Evolutionary conservation across 768 basidiomycete genomes (phyloP).

Genomic region (Basidioascus undulatus): DNA sequence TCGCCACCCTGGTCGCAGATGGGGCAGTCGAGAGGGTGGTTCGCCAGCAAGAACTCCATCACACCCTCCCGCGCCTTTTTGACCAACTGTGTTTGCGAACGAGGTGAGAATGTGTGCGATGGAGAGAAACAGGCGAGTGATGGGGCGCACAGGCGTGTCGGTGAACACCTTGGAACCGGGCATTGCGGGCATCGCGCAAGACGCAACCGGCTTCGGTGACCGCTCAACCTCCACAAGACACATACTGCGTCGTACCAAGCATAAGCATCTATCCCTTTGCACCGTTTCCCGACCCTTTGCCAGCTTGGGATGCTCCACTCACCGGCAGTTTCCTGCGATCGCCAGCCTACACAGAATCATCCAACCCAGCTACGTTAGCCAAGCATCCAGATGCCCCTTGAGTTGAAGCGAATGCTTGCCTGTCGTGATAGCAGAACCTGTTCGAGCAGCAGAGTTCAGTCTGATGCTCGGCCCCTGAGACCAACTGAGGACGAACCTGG

Average conservation of each 20-base stretch:
- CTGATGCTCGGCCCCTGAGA: constrained; percentile 3
- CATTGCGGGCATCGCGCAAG: constrained; percentile 88
- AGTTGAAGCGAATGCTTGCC: constrained; percentile 21
- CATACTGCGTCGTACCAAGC: constrained; percentile 35
- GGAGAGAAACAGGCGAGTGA: too few relatives aligned
- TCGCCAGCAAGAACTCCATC: constrained; percentile 94
- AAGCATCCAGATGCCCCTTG: too few relatives aligned
- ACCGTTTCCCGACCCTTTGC: background rate
- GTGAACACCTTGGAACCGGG: constrained; percentile 78
- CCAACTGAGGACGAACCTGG: constrained; percentile 27
- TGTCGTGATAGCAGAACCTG: constrained; percentile 71
- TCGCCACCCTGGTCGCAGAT: constrained; percentile 98
- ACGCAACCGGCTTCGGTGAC: constrained; percentile 82
- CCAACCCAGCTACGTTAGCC: background rate
- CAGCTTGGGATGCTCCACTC: constrained; percentile 17
- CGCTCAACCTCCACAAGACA: constrained; percentile 93
- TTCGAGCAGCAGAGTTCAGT: constrained; percentile 2
- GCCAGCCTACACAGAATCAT: constrained; percentile 37
- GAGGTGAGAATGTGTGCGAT: background rate
- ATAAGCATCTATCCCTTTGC: background rate
- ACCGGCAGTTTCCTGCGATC: constrained; percentile 95
- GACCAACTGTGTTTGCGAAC: constrained; percentile 13
- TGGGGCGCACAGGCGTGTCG: constrained; percentile 70
- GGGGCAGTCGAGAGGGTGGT: constrained; percentile 95
- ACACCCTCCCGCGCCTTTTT: constrained; percentile 40